These are phyloP conservation scores for Zygoascus ofunaensis DNA, from an alignment of 805 yeast genomes.

Conservation along the genomic window DNA sequence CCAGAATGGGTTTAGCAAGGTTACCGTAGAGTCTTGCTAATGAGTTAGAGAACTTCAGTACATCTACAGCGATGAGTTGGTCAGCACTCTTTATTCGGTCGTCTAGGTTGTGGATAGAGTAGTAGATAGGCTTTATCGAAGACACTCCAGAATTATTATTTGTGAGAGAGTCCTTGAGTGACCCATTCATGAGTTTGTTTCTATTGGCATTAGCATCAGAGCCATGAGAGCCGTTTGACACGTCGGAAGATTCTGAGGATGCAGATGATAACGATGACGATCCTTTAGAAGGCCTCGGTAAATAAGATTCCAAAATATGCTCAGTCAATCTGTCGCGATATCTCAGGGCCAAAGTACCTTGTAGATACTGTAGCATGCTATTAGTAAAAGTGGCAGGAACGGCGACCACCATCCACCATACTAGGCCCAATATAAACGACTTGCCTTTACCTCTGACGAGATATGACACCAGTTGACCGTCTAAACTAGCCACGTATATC, in stretches of 20 bases:
- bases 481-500: constrained; percentile 74
- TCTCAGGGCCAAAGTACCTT: constrained; percentile 29
- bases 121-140: constrained; percentile 47
- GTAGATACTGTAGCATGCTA: constrained; percentile 44
- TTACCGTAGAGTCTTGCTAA: constrained; percentile 73
- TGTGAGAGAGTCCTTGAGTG: too few species aligned
- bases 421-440: constrained; percentile 51
- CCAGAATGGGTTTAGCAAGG: constrained; percentile 72
- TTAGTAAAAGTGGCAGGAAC: constrained; percentile 78
- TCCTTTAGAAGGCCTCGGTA: constrained; percentile 29
- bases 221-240: neutral
- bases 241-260: neutral
- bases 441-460: constrained; percentile 62
- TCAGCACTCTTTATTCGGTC: constrained; percentile 61
- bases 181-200: too few species aligned
- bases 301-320: constrained; percentile 56
- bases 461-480: constrained; percentile 76
- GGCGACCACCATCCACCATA: constrained; percentile 76
- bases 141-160: neutral
- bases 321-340: constrained; percentile 59
- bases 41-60: constrained; percentile 62
- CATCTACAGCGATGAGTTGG: constrained; percentile 74
- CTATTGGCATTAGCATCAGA: neutral
- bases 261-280: neutral
- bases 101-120: constrained; percentile 57